Base-by-base conservation (phyloP, 2,329 filamentous ascomycete genomes). In the Aureobasidium lini region DNA sequence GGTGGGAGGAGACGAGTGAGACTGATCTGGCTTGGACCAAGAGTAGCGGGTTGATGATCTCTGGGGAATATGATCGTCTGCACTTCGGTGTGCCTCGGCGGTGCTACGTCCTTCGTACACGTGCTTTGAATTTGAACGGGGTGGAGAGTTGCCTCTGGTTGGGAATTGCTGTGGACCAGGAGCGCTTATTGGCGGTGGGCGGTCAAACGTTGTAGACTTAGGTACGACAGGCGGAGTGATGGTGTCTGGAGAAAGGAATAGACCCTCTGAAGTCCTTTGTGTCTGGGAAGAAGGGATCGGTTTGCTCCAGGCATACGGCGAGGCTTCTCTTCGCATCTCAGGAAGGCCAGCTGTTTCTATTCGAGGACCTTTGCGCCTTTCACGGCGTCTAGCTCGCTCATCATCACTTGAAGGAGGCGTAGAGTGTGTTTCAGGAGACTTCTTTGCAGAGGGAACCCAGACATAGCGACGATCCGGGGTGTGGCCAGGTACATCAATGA, bases 401-500 rank as follows among this genome's bases (percentile, higher is more conserved):
- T 75, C 73, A 48, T 76, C 74, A 61, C 70, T 72, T 2, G 67
- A 69, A 1, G 71, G 70, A 23, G 71, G 70, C 13, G 70, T 73
- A 4, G 66, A 67, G 10, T 69, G 64, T 8, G 61, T 18, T 42
- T 57, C 28, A 13, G 69, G 64, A 16, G 62, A 29, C 43, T 60
- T 37, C 59, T 59, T 43, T 11, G 64, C 53, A 11, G 65, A 61
- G 3, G 42, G 48, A 8, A 87, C 72, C 39, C 87, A 72, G 8
- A 88, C 83, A 65, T 86, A 89, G 40, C 86, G 81, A 39, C 83
- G 79, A 68, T 90, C 87, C 15, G 49, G 47, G n/a, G 39, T 59
- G 28, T 64, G 77, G 75, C 56, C 69, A 60, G 63, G 65, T 13
- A 88, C 81, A 59, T 87, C 84, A 59, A 86, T 73, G 28, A 92